phyloP scores from a whole-genome alignment of 352 stramenopile genomes.

The Phytophthora tubulina region DNA sequence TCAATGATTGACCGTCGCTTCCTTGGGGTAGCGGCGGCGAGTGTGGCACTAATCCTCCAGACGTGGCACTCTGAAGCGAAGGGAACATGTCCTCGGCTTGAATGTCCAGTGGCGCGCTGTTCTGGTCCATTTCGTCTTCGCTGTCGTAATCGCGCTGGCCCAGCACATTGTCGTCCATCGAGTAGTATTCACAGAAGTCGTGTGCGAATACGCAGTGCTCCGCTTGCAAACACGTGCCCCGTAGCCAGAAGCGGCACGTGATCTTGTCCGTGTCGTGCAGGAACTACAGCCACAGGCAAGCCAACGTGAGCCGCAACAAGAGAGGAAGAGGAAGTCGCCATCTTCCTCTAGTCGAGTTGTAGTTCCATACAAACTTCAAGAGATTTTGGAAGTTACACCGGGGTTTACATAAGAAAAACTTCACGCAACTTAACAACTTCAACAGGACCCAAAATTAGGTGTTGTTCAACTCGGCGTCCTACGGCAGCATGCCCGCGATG shows the following conservation, averaged over 20 bases:
- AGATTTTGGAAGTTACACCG: too few species aligned
- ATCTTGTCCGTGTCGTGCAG: slow-evolving; percentile 86
- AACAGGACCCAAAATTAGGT: slow-evolving; percentile 75
- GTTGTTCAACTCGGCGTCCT: slow-evolving; percentile 76
- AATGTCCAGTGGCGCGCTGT: slow-evolving; percentile 57
- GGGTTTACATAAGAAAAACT: too few species aligned
- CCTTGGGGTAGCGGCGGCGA: slow-evolving; percentile 18
- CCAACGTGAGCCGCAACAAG: slow-evolving; percentile 38
- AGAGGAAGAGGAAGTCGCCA: slow-evolving; percentile 23
- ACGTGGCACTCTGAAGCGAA: slow-evolving; percentile 57
- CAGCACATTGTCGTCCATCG: slow-evolving; percentile 56
- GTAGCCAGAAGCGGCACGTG: slow-evolving; percentile 89
- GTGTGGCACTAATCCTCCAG: slow-evolving; percentile 15
- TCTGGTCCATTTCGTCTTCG: slow-evolving; percentile 75
- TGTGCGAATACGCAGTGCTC: slow-evolving; percentile 87
- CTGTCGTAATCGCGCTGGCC: slow-evolving; percentile 75
- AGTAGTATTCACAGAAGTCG: slow-evolving; percentile 82
- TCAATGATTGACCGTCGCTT: slow-evolving; percentile 11
- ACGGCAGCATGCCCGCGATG: slow-evolving; percentile 78
- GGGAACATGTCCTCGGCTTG: slow-evolving; percentile 85
- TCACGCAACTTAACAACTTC: slow-evolving; percentile 58
- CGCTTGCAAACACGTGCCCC: slow-evolving; percentile 78
- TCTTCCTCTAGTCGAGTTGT: too few species aligned
- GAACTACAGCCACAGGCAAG: slow-evolving; percentile 63
- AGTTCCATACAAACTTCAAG: too few species aligned